Evolutionary conservation across 225 moss, liverwort and hornwort species (phyloP).

Genomic region (Sphagnum contortum): DNA sequence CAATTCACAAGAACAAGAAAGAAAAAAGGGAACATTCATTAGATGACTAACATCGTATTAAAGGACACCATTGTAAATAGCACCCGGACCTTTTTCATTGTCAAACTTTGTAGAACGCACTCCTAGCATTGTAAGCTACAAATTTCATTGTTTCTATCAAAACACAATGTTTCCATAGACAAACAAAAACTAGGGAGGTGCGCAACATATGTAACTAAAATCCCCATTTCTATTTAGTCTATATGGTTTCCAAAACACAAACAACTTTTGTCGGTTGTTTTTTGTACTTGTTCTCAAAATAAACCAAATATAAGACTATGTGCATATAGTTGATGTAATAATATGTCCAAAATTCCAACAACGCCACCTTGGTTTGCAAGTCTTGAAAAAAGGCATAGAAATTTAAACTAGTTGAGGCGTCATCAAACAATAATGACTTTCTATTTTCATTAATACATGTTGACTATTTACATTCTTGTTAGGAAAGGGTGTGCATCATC

Average conservation of each 20-base stretch:
- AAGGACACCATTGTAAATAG: slow-evolving; percentile 78
- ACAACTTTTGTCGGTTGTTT: slow-evolving; percentile 35
- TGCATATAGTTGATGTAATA: slow-evolving; percentile 99
- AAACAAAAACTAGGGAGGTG: slow-evolving; percentile 5
- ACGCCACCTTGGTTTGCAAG: slow-evolving; percentile 73
- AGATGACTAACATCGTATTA: slow-evolving; percentile 90
- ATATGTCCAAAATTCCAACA: slow-evolving; percentile 98
- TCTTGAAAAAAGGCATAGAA: slow-evolving; percentile 32
- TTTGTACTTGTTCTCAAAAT: slow-evolving; percentile 65
- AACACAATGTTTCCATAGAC: slow-evolving; percentile 1
- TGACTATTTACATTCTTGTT: no score
- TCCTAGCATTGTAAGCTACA: slow-evolving; percentile 77
- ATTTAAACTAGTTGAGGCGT: no score
- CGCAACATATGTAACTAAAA: background rate
- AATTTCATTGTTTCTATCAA: background rate
- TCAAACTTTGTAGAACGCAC: slow-evolving; percentile 99
- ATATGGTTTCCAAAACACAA: no score
- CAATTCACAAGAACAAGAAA: no score
- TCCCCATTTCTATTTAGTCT: background rate
- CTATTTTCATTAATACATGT: no score
- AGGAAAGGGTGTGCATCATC: background rate
- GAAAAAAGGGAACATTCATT: slow-evolving; percentile 12
- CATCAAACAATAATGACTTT: no score
- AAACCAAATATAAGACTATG: slow-evolving; percentile 80
- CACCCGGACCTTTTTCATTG: slow-evolving; percentile 85